phyloP scores from a whole-genome alignment of 768 basidiomycete genomes.

The Hydnomerulius pinastri region DNA sequence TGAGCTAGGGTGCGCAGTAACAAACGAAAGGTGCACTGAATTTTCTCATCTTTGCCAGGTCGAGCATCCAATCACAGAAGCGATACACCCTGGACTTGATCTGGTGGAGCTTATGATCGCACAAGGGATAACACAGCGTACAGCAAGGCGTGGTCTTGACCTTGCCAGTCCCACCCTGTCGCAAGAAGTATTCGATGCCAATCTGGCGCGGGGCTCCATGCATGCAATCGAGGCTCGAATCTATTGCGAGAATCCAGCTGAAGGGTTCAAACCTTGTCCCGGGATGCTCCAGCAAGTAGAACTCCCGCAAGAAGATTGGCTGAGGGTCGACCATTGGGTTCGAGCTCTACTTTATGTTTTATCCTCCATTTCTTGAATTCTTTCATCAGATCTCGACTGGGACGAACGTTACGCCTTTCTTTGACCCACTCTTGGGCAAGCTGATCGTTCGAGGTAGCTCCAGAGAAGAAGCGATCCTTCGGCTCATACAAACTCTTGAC shows the following conservation, averaged over 20 bases:
- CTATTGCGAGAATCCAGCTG: slow-evolving; percentile 64
- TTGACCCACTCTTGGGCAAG: slow-evolving; percentile 63
- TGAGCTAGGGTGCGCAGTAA: slow-evolving; percentile 8
- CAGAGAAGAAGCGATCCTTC: slow-evolving; percentile 45
- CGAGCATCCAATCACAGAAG: slow-evolving; percentile 69
- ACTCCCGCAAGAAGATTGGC: slow-evolving; percentile 46
- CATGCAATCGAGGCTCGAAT: slow-evolving; percentile 60
- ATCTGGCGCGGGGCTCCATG: slow-evolving; percentile 10
- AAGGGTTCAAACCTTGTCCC: slow-evolving; percentile 57
- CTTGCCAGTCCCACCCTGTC: slow-evolving; percentile 31
- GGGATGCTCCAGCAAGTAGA: slow-evolving; percentile 62
- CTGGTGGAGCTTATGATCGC: slow-evolving; percentile 66
- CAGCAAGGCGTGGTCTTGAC: slow-evolving; percentile 12
- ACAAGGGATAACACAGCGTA: slow-evolving; percentile 48
- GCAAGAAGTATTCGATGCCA: slow-evolving; percentile 39
- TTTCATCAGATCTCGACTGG: slow-evolving; percentile 47
- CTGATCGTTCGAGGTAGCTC: slow-evolving; percentile 52
- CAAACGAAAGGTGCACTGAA: neutral
- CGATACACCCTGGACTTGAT: slow-evolving; percentile 54
- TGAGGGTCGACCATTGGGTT: slow-evolving; percentile 65
- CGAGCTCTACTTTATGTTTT: slow-evolving; percentile 12
- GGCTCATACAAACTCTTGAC: slow-evolving; percentile 42
- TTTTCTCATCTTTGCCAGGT: slow-evolving; percentile 40
- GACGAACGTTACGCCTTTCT: slow-evolving; percentile 51
- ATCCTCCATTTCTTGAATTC: neutral